phyloP scores from a whole-genome alignment of 2,329 filamentous ascomycete genomes.

The Plenodomus lindquistii region DNA sequence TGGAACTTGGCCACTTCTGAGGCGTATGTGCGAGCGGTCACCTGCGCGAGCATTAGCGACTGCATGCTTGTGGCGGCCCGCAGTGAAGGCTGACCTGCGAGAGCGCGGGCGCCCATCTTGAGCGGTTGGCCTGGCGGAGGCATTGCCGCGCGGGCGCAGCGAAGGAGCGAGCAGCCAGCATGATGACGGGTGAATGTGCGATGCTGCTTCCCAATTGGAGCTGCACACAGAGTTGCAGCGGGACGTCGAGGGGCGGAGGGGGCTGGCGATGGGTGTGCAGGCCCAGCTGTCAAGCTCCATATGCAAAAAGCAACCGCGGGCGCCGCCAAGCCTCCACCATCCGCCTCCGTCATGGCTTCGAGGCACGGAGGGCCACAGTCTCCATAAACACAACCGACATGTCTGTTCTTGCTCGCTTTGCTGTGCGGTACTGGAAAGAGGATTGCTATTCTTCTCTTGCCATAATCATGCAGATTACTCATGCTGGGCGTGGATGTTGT shows the following conservation, averaged over 20 bases:
- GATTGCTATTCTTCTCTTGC: too few relatives aligned
- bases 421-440: too few relatives aligned
- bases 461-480: too few relatives aligned
- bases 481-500: too few relatives aligned
- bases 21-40: conserved; percentile 57
- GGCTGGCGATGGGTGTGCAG: neutral
- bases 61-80: conserved; percentile 7
- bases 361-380: too few relatives aligned
- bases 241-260: conserved; percentile 18
- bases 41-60: conserved; percentile 19
- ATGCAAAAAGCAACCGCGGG: conserved; percentile 32
- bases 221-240: conserved; percentile 38
- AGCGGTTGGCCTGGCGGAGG: conserved; percentile 66
- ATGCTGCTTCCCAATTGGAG: conserved; percentile 37
- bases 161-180: conserved; percentile 82
- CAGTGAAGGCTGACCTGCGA: conserved; percentile 58
- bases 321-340: neutral
- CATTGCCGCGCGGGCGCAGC: conserved; percentile 78
- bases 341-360: neutral
- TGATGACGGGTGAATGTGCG: conserved; percentile 55
- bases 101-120: conserved; percentile 53
- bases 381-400: too few relatives aligned
- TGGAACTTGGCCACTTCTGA: conserved; percentile 85
- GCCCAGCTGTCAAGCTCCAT: conserved; percentile 1
- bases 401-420: too few relatives aligned